Percentiles rank a stretch among this genome's conserved stretches.
Conservation (phyloP, 192 early-diverging fungal species). For the Phlyctochytrium arcticum region DNA sequence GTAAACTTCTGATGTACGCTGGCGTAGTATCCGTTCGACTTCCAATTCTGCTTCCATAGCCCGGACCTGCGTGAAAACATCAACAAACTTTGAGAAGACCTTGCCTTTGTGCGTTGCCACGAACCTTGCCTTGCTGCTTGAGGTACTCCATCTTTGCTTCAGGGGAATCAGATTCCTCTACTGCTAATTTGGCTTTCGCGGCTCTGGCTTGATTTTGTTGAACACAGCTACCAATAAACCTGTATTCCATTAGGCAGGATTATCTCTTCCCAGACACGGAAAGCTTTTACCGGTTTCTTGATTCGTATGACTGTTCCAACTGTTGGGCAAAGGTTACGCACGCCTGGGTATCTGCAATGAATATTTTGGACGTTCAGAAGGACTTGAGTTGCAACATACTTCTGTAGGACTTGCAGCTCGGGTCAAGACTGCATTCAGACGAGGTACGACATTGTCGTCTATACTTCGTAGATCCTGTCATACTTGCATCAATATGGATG, state of each 20-base stretch:
- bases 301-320: neutral
- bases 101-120: neutral
- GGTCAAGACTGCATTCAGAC: slow-evolving; percentile 17
- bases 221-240: no score
- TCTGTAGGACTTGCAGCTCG: neutral
- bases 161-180: neutral
- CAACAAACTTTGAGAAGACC: neutral
- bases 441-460: slow-evolving; percentile 21
- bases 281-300: neutral
- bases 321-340: no score
- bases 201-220: no score
- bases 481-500: neutral
- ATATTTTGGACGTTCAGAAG: no score
- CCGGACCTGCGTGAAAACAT: no score
- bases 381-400: no score
- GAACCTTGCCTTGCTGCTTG: no score
- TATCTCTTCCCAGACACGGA: no score
- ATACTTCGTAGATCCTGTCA: slow-evolving; percentile 4
- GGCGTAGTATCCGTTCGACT: slow-evolving; percentile 20
- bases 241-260: no score
- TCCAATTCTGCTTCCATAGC: slow-evolving; percentile 4
- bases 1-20: slow-evolving; percentile 18
- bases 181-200: neutral
- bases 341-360: neutral
- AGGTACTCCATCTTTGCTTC: no score